phyloP scores from a whole-genome alignment of 1,284 basidiomycete genomes.

The Xerocomus nothofagi region DNA sequence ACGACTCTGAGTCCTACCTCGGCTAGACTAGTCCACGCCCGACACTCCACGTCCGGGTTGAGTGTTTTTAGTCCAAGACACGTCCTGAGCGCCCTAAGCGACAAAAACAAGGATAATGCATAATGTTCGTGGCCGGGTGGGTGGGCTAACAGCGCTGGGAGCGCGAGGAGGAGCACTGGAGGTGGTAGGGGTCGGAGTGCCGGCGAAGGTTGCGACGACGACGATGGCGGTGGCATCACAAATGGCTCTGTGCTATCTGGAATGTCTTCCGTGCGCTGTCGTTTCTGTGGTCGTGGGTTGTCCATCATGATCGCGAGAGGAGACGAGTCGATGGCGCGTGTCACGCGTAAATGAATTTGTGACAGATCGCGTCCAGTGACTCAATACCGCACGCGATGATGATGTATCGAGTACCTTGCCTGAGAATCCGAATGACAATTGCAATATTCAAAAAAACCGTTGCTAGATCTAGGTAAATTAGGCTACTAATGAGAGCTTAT shows the following conservation, averaged over 20 bases:
- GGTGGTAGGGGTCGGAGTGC: constrained; percentile 42
- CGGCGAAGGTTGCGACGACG: background rate
- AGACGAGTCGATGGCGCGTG: constrained; percentile 8
- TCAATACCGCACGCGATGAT: too few relatives aligned
- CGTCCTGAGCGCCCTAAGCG: constrained; percentile 52
- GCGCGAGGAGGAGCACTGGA: constrained; percentile 52
- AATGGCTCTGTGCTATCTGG: background rate
- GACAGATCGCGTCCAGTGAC: constrained; percentile 32
- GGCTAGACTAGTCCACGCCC: constrained; percentile 64
- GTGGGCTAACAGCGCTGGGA: constrained; percentile 58
- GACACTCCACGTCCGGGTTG: constrained; percentile 59
- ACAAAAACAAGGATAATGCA: constrained; percentile 52
- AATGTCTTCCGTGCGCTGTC: constrained; percentile 20
- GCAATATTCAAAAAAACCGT: background rate
- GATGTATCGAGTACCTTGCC: too few relatives aligned
- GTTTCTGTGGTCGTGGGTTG: constrained; percentile 30
- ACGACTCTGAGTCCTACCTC: constrained; percentile 63
- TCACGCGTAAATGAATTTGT: constrained; percentile 33
- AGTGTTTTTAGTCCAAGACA: constrained; percentile 53
- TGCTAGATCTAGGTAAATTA: constrained; percentile 14
- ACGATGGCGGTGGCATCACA: background rate
- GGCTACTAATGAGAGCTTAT: constrained; percentile 1
- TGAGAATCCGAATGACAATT: background rate
- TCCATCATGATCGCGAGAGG: constrained; percentile 23
- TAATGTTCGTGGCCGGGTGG: constrained; percentile 61